phyloP scores from a whole-genome alignment of 2,329 filamentous ascomycete species.

The Sclerotinia spermophila region DNA sequence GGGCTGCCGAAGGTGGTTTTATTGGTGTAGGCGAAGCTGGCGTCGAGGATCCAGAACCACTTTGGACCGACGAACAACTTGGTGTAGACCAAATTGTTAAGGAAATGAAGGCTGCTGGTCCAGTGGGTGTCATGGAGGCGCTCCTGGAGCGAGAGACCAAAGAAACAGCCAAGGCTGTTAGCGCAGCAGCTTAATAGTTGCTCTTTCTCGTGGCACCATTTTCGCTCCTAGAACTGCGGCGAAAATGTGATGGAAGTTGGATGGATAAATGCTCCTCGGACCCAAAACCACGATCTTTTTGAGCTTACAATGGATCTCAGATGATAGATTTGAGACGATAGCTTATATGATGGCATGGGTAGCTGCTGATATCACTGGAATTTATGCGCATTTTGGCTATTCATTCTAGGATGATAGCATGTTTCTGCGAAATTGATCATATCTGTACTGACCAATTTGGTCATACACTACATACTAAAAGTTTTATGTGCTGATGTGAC shows the following conservation, averaged over 20 bases:
- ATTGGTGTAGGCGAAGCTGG: conserved; percentile 82
- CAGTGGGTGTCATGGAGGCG: conserved; percentile 51
- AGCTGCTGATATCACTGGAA: conserved; percentile 21
- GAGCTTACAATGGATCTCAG: conserved; percentile 20
- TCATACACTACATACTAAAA: neutral
- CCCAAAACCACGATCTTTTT: conserved; percentile 38
- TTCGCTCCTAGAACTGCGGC: neutral
- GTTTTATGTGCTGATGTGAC: neutral
- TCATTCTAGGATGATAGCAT: neutral
- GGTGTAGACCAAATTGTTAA: conserved; percentile 64
- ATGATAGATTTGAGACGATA: neutral
- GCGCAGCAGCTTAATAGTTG: conserved; percentile 32
- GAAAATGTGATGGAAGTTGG: neutral
- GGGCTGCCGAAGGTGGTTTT: conserved; percentile 88
- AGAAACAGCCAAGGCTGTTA: conserved; percentile 35
- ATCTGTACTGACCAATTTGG: neutral
- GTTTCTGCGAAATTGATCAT: neutral
- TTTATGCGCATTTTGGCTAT: conserved; percentile 3
- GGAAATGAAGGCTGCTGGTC: conserved; percentile 53
- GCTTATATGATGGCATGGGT: conserved; percentile 1
- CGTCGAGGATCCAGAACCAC: conserved; percentile 58
- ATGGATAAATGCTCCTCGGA: conserved; percentile 34
- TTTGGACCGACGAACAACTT: conserved; percentile 91
- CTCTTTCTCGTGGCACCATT: neutral
- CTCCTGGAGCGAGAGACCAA: conserved; percentile 54